Conservation (phyloP, 768 basidiomycete genomes). For the Lepiota subincarnata region DNA sequence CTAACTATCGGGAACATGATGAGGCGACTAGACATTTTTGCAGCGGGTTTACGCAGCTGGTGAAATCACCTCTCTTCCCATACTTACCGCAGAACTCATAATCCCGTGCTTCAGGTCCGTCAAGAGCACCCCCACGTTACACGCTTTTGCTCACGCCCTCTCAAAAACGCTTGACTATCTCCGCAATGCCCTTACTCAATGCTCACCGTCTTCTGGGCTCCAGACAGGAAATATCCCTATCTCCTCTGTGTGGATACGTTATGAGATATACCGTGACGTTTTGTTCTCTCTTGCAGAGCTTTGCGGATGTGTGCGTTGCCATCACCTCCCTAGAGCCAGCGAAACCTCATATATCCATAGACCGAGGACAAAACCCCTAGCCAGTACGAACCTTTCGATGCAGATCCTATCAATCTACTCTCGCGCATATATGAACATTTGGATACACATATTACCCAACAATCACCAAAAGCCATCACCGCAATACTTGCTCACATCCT, state of each 20-base stretch:
- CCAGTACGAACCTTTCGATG: conserved; percentile 40
- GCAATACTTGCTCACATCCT: conserved; percentile 68
- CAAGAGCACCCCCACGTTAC: conserved; percentile 48
- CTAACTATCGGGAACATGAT: conserved; percentile 63
- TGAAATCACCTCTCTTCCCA: conserved; percentile 21
- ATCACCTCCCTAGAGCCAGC: background rate
- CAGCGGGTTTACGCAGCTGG: conserved; percentile 46
- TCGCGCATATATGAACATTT: conserved; percentile 60
- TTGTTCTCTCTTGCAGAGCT: conserved; percentile 51
- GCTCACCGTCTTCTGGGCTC: conserved; percentile 30
- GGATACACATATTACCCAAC: conserved; percentile 46
- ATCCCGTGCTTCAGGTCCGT: conserved; percentile 32
- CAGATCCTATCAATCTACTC: conserved; percentile 46
- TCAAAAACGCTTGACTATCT: conserved; percentile 51
- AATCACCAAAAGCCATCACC: conserved; percentile 42
- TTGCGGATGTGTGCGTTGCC: conserved; percentile 51
- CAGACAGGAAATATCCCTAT: conserved; percentile 22
- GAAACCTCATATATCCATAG: conserved; percentile 19
- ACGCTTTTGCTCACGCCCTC: conserved; percentile 65
- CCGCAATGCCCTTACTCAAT: conserved; percentile 39
- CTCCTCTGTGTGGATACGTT: conserved; percentile 45
- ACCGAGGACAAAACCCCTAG: conserved; percentile 27
- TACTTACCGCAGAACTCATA: conserved; percentile 4
- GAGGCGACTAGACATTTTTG: conserved; percentile 59
- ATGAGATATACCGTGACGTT: conserved; percentile 44